Base-by-base conservation (phyloP, 352 stramenopile genomes). In the Phytophthora cactorum region DNA sequence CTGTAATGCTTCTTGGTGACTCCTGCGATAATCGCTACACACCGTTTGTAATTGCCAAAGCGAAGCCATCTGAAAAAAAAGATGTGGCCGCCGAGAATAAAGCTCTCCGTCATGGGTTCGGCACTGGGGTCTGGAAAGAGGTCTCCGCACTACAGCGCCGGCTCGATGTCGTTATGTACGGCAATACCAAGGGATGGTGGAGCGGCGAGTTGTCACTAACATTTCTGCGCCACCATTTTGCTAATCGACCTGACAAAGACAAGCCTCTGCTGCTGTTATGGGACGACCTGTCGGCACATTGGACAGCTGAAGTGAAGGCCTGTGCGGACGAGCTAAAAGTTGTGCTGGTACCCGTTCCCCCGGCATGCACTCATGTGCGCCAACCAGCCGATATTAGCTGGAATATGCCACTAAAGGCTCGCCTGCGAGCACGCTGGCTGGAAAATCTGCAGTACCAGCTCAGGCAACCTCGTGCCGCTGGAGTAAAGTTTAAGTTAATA, bases 221-320 rank as follows among this genome's bases (percentile, higher is more conserved):
- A 5, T 79, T 77, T 62, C 12, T 77, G 11, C 10, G 17, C 6
- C 5, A 53, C 49, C 50, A 22, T 22, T 22, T 22, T 22, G 39
- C 55, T 22, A 36, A n/a, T 53, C 41, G 29, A 6, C 15, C 28
- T 15, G 25, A 61, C 25, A 27, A 7, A 45, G 43, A 53, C 4
- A 5, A 44, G 15, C 62, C 74, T 0, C 53, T 81, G 1, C 46
- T 81, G 11, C 46, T 83, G 3, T 31, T 77, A 4, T 61, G 68
- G 28, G 68, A 81, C 38, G 72, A 72, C 15, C 71, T 81, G 47
- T 63, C 59, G 3, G 65, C 52, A 2, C 75, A 79, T 31, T 84
- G 68, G 68, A 71, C 72, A 3, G 29, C 39, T 3, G 52, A 78
- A 2, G 66, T 75, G 5, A 52, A 55, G 14, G 46, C 32, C 4